Percentiles rank a stretch among this genome's conserved stretches.
phyloP scores from a whole-genome alignment of 441 rosid genomes.

The Raphanus hybrid region DNA sequence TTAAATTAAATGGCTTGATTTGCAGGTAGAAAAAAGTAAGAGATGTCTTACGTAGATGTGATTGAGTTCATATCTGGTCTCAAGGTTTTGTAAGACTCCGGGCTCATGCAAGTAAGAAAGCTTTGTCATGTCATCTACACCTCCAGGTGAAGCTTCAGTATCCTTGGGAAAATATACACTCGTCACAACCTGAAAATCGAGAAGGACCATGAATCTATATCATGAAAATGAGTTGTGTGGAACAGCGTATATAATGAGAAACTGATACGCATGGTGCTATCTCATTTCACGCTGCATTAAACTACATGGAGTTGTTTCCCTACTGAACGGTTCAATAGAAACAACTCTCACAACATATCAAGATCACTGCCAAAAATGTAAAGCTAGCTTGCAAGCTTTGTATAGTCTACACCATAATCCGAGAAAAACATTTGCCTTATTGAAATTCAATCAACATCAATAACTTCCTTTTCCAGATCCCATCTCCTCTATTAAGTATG shows the following conservation, averaged over 20 bases:
- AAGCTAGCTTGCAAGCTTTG: conserved; percentile 1
- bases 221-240: conserved; percentile 6
- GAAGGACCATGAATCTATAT: conserved; percentile 16
- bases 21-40: conserved; percentile 24
- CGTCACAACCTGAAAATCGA: conserved; percentile 53
- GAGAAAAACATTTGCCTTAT: not conserved
- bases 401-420: not conserved
- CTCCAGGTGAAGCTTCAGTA: conserved; percentile 71
- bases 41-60: conserved; percentile 67
- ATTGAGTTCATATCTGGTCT: conserved; percentile 72
- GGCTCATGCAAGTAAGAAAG: conserved; percentile 85
- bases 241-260: not conserved
- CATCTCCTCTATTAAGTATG: not conserved
- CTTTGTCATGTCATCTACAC: conserved; percentile 84
- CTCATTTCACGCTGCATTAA: not conserved
- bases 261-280: not conserved
- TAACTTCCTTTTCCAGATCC: conserved; percentile 12
- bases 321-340: not conserved
- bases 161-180: conserved; percentile 66
- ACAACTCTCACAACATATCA: conserved; percentile 19
- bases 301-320: conserved; percentile 24
- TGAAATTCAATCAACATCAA: conserved; percentile 13
- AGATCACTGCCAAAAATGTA: conserved; percentile 20
- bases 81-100: conserved; percentile 69
- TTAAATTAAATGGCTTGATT: not conserved